These are phyloP conservation scores for Xanthoparmelia taractica DNA, from an alignment of 495 filamentous ascomycete species.

Conservation along the genomic window DNA sequence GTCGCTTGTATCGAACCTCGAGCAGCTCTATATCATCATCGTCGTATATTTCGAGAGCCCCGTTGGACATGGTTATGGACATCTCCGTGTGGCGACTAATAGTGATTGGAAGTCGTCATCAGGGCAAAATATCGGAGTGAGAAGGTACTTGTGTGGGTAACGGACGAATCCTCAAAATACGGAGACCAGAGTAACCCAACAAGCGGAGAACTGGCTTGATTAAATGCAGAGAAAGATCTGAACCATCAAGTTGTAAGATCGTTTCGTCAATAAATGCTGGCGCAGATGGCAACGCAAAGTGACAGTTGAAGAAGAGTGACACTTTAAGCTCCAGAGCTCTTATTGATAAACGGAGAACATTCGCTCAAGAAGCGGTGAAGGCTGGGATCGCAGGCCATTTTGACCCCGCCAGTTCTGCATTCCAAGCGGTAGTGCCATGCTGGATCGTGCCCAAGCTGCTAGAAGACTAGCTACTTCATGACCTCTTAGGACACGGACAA, in stretches of 20 bases:
- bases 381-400: background rate
- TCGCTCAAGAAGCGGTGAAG: background rate
- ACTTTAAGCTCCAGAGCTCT: background rate
- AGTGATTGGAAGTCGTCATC: background rate
- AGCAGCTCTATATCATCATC: background rate
- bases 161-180: background rate
- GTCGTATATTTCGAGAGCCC: background rate
- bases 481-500: background rate
- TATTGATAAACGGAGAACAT: background rate
- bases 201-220: background rate
- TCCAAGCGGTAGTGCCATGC: background rate
- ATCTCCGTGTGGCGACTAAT: background rate
- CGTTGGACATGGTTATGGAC: background rate
- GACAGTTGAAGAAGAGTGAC: background rate
- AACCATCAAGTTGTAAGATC: background rate
- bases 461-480: background rate
- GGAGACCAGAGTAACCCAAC: background rate
- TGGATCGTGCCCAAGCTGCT: background rate
- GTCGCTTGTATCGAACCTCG: background rate
- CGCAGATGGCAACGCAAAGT: background rate
- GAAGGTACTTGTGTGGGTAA: background rate
- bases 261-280: background rate
- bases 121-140: background rate
- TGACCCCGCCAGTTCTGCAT: background rate
- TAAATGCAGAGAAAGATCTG: background rate